Base-by-base conservation (phyloP, 1,139 yeast genomes). In the Yamadazyma friedrichii region DNA sequence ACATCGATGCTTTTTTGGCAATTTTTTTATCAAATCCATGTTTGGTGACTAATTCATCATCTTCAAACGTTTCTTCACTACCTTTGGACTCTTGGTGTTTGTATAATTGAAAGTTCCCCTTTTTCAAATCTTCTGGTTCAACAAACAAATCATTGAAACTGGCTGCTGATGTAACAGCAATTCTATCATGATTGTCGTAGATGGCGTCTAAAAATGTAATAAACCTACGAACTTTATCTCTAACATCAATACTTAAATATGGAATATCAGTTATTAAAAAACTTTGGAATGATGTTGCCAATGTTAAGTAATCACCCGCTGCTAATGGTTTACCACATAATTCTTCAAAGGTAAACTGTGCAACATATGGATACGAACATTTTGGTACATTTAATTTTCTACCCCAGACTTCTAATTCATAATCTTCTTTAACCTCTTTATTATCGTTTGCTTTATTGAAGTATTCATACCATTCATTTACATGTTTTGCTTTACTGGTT, bases 171-270 rank as follows among this genome's bases (percentile, higher is more conserved):
- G 98, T 89, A 20, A 89, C 94, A 1, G 96, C 95, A 29, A 93
- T 66, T 51, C 89, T 76, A 6, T 95, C 86, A 50, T 87, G 89
- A 44, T 84, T 84, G 60, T 93, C 98, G 61, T 93, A 93, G 1
- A 93, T 93, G 0, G 98, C 97, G 62, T 93, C 98, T 42, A 93
- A 65, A 54, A 93, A 91, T 0, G 96, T 93, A 56, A 93, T 93
- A 56, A 93, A 91, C 51, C 98, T 69, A 51, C 98, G 74, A 13
- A 91, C 88, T 49, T 84, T 77, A 55, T 93, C 97, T 50, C 96
- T 76, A 36, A 80, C 85, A 47, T 84, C 76, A 20, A 85, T 74
- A 15, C 95, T 82, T 50, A 93, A 66, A 49, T 82, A 82, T 4
- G 98, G 98, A 36, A 93, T 89, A 57, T 91, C 98, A 0, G 98